Evolutionary conservation across 331 rosid genomes (phyloP), one percentile per base, ranked within the genome.

Genomic region (Pyracantha coccinea): DNA sequence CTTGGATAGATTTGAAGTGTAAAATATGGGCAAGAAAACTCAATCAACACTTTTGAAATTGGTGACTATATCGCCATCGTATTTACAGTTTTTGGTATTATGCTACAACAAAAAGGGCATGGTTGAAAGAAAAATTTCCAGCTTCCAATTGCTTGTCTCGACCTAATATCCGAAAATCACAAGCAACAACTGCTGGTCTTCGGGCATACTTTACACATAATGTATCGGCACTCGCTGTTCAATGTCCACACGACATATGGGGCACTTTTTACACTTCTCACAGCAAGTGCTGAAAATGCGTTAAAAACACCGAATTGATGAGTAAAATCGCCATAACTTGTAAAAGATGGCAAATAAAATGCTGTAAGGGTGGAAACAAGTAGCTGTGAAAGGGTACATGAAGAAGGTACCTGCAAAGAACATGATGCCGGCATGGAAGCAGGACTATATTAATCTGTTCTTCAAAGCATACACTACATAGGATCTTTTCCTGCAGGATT

Each of bases 361-460:
- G 10, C 55, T 16, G 1, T 7, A 13, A 21, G 17, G 74, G 44
- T 9, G n/a, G n/a, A n/a, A n/a, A n/a, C n/a, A n/a, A n/a, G n/a
- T n/a, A n/a, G n/a, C n/a, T n/a, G 47, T 29, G 20, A 3, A 63
- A 10, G 45, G 75, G 73, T 72, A 12, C 57, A 59, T 20, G 41
- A 61, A 10, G 62, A 57, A 20, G 29, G 65, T 78, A 90, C 98
- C 90, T 82, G 93, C 97, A 90, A 77, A 93, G 86, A 77, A 89
- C 78, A 84, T 90, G 96, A 85, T 93, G 98, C 85, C 94, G 78
- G 80, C 98, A 93, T 14, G 98, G 98, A 75, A 90, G 96, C 16
- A 93, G 82, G 73, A 93, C 92, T 69, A 93, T 78, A 58, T 85
- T 83, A 70, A 93, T 90, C 83, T 88, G 91, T 66, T 90, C 93